Percentiles rank a stretch among this genome's conserved stretches.
phyloP scores from a whole-genome alignment of 345 rosid species.

The Syzygium grande region DNA sequence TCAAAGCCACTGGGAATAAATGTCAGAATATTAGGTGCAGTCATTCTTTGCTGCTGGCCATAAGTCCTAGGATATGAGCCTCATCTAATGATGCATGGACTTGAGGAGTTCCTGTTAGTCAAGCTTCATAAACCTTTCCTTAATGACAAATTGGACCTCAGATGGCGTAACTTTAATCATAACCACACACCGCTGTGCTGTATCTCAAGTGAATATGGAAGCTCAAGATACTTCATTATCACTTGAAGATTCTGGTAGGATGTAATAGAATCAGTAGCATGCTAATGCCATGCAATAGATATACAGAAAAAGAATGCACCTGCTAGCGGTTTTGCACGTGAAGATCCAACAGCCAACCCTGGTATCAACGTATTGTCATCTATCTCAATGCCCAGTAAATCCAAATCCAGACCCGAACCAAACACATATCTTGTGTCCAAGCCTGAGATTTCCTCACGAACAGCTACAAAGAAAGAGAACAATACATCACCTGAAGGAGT shows the following conservation, averaged over 20 bases:
- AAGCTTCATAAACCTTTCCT: background rate
- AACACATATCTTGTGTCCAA: conserved; percentile 51
- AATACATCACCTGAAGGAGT: background rate
- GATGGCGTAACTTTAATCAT: background rate
- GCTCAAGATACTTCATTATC: background rate
- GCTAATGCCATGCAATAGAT: background rate
- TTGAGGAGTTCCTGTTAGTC: background rate
- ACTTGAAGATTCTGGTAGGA: background rate
- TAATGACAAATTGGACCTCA: background rate
- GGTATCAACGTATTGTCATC: conserved; percentile 71
- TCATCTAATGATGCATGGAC: background rate
- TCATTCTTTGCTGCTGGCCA: background rate
- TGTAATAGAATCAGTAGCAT: background rate
- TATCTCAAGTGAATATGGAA: background rate
- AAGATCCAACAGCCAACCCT: conserved; percentile 87
- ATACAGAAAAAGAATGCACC: conserved; percentile 27
- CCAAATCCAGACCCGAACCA: conserved; percentile 88
- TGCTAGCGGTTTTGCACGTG: conserved; percentile 85
- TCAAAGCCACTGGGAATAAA: background rate
- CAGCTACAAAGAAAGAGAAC: conserved; percentile 28
- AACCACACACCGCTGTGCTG: background rate
- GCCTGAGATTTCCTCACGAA: conserved; percentile 59
- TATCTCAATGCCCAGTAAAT: conserved; percentile 80
- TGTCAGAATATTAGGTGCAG: background rate
- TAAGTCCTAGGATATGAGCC: background rate